A percentile compares a stretch with the other conserved stretches of the same genome.
Evolutionary conservation across 75 land plant genomes (phyloP).

Genomic region (Selaginella tamariscina): DNA sequence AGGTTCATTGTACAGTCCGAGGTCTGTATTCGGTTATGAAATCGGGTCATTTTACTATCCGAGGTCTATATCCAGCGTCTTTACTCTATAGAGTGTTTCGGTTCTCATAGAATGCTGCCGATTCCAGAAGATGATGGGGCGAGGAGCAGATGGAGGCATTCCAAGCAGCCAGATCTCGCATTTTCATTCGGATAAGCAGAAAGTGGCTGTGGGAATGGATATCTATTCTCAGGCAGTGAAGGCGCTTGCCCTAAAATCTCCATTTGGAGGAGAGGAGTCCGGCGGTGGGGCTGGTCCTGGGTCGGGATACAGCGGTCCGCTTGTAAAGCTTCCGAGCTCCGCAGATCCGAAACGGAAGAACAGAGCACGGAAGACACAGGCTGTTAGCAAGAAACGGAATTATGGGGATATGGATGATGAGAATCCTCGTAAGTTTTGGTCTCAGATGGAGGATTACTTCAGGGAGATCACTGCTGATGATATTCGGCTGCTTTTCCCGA

Average conservation of each 20-base stretch:
- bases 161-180: conserved; percentile 1
- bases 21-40: no score
- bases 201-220: conserved; percentile 29
- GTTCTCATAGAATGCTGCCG: no score
- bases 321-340: conserved; percentile 20
- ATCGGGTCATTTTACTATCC: no score
- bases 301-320: conserved; percentile 10
- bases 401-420: conserved; percentile 18
- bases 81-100: no score
- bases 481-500: conserved; percentile 33
- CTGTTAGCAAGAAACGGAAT: conserved; percentile 20
- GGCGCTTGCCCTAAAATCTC: conserved; percentile 42
- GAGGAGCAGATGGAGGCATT: conserved; percentile 33
- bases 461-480: conserved; percentile 47
- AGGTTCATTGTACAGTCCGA: no score
- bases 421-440: conserved; percentile 37
- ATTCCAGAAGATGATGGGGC: conserved; percentile 52
- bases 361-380: conserved; percentile 44
- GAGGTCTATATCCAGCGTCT: no score
- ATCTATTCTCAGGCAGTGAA: conserved; percentile 54
- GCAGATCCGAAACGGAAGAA: conserved; percentile 22
- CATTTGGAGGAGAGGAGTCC: conserved; percentile 30
- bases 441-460: conserved; percentile 68
- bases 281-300: conserved; percentile 14
- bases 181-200: neutral